Evolutionary conservation across 2,329 filamentous ascomycete species (phyloP), one percentile per base, ranked within the genome.

Genomic region (Cordyceps militaris): DNA sequence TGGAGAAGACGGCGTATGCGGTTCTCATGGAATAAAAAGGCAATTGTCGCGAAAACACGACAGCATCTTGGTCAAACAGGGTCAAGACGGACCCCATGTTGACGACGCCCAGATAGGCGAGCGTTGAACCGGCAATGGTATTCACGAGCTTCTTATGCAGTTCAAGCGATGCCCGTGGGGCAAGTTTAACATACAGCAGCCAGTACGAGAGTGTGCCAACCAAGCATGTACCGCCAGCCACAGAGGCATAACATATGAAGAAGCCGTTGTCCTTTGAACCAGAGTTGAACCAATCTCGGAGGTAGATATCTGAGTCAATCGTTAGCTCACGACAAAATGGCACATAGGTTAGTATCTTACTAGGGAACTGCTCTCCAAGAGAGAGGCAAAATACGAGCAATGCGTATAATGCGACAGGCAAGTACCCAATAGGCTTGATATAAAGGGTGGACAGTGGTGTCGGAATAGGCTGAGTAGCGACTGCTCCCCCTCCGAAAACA

Each of bases 341-440:
- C 1, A 13, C 26, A 10, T n/a, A 11, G 2, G 19, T 40, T 19
- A 8, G 21, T 28, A 21, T 28, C 52, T 47, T 47, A 51, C 48
- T 51, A 1, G 53, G 53, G 19, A 42, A n/a, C 7, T 56, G 44
- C 54, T 56, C 54, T 56, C 54, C 54, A 21, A 56, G 16, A 34
- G 44, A 32, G 19, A 56, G 44, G n/a, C 23, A 40, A 32, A 50
- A 47, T 3, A 56, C 14, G 16, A 56, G 46, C 19, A 56, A 4
- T 11, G 19, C 28, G 26, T 56, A 56, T 21, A 56, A 26, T 13
- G 11, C 28, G 3, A 43, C 54, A 4, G 44, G 40, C 5, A 50
- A 11, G 36, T 49, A 56, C 14, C 54, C 54, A 3, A 56, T 50
- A 3, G 54, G 54, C 19, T 50, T 34, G 21, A 56, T 40, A 16